These are phyloP conservation scores for Aegilops umbellulata DNA, from an alignment of 176 grass and related monocot genomes.

Conservation along the genomic window DNA sequence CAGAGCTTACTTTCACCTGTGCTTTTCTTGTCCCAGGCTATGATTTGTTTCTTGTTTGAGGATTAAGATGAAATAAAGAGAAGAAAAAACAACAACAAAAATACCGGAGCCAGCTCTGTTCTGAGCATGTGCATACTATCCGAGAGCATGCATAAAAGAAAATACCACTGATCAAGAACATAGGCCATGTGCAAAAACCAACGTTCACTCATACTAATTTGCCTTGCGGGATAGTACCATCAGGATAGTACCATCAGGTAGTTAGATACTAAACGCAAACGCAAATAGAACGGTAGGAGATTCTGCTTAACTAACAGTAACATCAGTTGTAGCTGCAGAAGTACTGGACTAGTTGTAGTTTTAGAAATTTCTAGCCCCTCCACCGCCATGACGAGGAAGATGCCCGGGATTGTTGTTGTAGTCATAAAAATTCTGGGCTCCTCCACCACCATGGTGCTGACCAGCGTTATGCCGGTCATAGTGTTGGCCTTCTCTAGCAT, in stretches of 20 bases:
- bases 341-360: neutral
- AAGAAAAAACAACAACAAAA: neutral
- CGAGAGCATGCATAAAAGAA: neutral
- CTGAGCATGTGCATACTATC: neutral
- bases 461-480: neutral
- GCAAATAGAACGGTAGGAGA: neutral
- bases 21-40: neutral
- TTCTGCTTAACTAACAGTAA: neutral
- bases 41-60: neutral
- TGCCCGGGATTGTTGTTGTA: neutral
- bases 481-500: neutral
- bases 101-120: neutral
- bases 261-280: neutral
- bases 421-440: neutral
- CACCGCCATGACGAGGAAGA: neutral
- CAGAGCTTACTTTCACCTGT: conserved; percentile 2
- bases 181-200: neutral
- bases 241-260: neutral
- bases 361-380: neutral
- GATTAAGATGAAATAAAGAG: neutral
- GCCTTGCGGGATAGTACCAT: neutral
- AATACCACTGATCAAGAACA: neutral
- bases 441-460: neutral
- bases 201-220: neutral
- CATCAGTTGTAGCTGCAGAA: neutral